Evolutionary conservation across 2,329 filamentous ascomycete species (phyloP).

Genomic region (Colletotrichum paranaense): DNA sequence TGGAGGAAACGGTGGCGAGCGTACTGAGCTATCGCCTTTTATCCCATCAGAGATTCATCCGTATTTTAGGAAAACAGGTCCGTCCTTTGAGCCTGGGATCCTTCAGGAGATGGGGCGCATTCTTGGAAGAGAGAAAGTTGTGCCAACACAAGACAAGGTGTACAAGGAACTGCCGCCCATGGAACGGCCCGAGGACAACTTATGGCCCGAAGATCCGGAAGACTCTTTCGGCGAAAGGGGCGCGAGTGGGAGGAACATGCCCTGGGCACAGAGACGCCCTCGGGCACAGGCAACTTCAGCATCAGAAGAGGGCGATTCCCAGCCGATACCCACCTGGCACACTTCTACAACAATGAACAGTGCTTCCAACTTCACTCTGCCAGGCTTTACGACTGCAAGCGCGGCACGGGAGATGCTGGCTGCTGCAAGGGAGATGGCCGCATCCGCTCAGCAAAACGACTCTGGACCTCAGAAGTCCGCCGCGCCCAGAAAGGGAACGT

Average conservation of each 20-base stretch:
- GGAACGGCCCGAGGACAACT: slow-evolving; percentile 72
- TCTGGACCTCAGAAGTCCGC: slow-evolving; percentile 35
- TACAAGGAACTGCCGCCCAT: slow-evolving; percentile 63
- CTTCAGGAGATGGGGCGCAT: slow-evolving; percentile 78
- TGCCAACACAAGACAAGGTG: slow-evolving; percentile 66
- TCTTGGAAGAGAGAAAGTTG: slow-evolving; percentile 65
- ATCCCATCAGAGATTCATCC: slow-evolving; percentile 59
- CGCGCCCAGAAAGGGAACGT: slow-evolving; percentile 41
- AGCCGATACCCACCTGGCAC: slow-evolving; percentile 14
- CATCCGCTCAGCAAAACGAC: slow-evolving; percentile 29
- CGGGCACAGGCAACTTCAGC: slow-evolving; percentile 13
- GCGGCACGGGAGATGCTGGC: slow-evolving; percentile 59
- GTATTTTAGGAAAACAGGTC: slow-evolving; percentile 70
- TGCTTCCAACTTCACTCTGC: slow-evolving; percentile 66
- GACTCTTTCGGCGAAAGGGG: slow-evolving; percentile 24
- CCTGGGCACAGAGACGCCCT: slow-evolving; percentile 17
- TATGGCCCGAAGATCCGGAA: slow-evolving; percentile 64
- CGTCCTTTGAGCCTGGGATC: slow-evolving; percentile 72
- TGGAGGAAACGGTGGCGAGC: slow-evolving; percentile 64
- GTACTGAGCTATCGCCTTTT: slow-evolving; percentile 73
- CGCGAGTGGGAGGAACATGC: slow-evolving; percentile 17
- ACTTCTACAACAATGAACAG: slow-evolving; percentile 70
- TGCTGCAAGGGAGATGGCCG: slow-evolving; percentile 41
- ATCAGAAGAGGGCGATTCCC: slow-evolving; percentile 6
- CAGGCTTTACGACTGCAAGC: slow-evolving; percentile 72